phyloP scores from a whole-genome alignment of 805 yeast genomes.

The Candida wancherniae region DNA sequence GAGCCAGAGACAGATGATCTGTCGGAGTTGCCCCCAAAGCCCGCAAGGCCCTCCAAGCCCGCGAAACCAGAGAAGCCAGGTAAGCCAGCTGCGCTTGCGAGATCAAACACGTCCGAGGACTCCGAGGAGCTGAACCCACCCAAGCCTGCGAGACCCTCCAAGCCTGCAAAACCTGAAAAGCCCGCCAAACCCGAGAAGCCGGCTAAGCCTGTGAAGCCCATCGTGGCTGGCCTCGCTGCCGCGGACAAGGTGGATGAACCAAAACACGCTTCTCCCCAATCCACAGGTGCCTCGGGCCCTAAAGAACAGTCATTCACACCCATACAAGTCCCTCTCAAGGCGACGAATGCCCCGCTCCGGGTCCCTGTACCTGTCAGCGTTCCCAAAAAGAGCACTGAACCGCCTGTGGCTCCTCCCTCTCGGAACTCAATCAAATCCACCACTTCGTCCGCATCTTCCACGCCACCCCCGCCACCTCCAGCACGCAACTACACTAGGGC shows the following conservation, averaged over 20 bases:
- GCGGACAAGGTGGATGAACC: too few relatives aligned
- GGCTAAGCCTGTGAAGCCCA: conserved; percentile 2
- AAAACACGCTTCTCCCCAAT: too few relatives aligned
- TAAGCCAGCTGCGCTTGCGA: conserved; percentile 9
- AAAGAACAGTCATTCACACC: too few relatives aligned
- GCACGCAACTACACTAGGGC: conserved; percentile 17
- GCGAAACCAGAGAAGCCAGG: conserved; percentile 14
- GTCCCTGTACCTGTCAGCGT: too few relatives aligned
- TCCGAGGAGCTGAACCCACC: conserved; percentile 4
- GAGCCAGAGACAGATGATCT: too few relatives aligned
- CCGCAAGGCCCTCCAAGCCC: conserved; percentile 16
- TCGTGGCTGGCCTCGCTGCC: conserved; percentile 3
- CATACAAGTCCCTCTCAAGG: too few relatives aligned
- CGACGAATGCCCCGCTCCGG: too few relatives aligned
- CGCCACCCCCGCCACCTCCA: conserved; percentile 34
- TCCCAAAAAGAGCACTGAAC: too few relatives aligned
- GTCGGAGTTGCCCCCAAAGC: conserved; percentile 1
- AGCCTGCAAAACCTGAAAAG: conserved; percentile 1
- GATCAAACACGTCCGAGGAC: too few relatives aligned
- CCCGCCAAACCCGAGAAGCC: background rate
- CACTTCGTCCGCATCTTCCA: conserved; percentile 9
- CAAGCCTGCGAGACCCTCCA: conserved; percentile 10
- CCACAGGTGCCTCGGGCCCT: too few relatives aligned
- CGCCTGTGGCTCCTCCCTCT: conserved; percentile 26
- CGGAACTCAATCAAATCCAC: conserved; percentile 5